Percentiles rank a stretch among this genome's conserved stretches.
phyloP scores from a whole-genome alignment of 192 early-diverging fungal species.

The Linnemannia hyalina region DNA sequence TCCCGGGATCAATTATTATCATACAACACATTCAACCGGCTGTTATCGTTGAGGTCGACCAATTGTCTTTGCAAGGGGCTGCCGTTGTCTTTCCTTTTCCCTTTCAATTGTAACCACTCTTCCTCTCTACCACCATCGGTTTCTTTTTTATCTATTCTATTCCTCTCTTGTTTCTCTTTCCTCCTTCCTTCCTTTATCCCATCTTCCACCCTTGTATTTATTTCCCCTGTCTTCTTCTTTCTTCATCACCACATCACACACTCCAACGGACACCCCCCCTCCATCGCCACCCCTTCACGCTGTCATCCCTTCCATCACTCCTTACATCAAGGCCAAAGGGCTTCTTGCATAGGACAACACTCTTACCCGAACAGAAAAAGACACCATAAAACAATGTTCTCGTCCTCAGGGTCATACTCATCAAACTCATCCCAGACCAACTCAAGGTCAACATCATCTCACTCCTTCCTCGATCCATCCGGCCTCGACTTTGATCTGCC shows the following conservation, averaged over 20 bases:
- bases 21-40: no score
- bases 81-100: background rate
- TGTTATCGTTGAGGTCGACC: no score
- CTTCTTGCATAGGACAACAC: background rate
- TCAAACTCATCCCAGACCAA: slow-evolving; percentile 15
- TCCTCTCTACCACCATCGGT: background rate
- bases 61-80: background rate
- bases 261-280: background rate
- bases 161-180: background rate
- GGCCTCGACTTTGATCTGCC: slow-evolving; percentile 53
- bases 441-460: slow-evolving; percentile 29
- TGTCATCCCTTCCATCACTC: background rate
- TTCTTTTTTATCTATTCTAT: background rate
- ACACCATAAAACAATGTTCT: slow-evolving; percentile 17
- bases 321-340: background rate
- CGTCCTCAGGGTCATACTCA: slow-evolving; percentile 21
- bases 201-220: background rate
- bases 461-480: slow-evolving; percentile 41
- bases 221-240: background rate
- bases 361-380: slow-evolving; percentile 1
- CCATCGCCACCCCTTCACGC: background rate
- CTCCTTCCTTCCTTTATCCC: background rate
- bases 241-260: background rate
- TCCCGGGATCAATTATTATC: no score
- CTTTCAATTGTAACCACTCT: background rate